Evolutionary conservation across 1,139 yeast species (phyloP).

Genomic region (Kluyveromyces sp.): DNA sequence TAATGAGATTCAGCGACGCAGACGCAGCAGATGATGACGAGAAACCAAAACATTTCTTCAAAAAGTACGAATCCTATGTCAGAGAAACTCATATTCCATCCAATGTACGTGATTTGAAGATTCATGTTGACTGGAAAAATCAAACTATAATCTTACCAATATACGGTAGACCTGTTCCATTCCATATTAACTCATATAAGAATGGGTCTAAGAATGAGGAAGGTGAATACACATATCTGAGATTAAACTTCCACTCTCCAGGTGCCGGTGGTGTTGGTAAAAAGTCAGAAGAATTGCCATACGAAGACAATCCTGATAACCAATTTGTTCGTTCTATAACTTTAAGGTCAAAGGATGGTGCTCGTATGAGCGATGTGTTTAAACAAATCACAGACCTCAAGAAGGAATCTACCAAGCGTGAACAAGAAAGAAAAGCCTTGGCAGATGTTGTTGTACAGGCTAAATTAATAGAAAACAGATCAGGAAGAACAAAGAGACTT

Average conservation of each 20-base stretch:
- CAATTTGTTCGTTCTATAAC: constrained; percentile 85
- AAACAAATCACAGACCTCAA: constrained; percentile 88
- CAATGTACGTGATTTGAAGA: constrained; percentile 72
- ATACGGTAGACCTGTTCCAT: constrained; percentile 95
- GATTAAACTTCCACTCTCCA: constrained; percentile 90
- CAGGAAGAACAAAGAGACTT: constrained; percentile 74
- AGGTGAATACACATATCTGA: constrained; percentile 85
- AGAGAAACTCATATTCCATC: constrained; percentile 87
- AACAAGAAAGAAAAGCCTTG: constrained; percentile 81
- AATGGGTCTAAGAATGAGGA: constrained; percentile 95
- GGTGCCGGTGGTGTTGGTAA: constrained; percentile 71
- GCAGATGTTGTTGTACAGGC: constrained; percentile 96
- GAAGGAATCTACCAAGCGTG: constrained; percentile 85
- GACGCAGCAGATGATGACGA: constrained; percentile 64
- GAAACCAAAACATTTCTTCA: constrained; percentile 61
- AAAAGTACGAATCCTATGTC: constrained; percentile 87
- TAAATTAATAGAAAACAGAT: constrained; percentile 68
- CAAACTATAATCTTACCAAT: constrained; percentile 89
- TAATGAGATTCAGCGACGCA: constrained; percentile 65
- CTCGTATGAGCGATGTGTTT: constrained; percentile 84
- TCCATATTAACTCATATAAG: constrained; percentile 89
- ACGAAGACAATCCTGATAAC: constrained; percentile 80
- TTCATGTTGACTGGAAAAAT: constrained; percentile 79
- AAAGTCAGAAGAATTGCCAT: constrained; percentile 74
- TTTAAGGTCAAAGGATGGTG: constrained; percentile 82